A percentile compares a stretch with the other conserved stretches of the same genome.
phyloP scores from a whole-genome alignment of 176 grass and related monocot species.

The Puccinellia tenuiflora region DNA sequence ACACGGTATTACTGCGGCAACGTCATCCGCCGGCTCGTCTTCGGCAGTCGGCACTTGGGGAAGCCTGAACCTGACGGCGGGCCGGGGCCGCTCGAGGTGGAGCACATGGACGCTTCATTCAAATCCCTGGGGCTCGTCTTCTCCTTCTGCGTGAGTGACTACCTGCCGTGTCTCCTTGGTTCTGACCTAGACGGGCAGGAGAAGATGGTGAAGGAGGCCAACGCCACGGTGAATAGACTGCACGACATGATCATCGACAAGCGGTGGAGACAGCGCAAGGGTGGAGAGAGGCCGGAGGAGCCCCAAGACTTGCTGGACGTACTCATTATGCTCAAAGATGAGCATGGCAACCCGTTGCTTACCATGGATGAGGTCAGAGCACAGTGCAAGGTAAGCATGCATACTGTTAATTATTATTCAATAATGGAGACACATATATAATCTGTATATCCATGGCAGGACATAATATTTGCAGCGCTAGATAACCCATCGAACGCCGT shows the following conservation, averaged over 20 bases:
- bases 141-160: constrained; percentile 42
- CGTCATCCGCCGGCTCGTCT: constrained; percentile 28
- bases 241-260: constrained; percentile 33
- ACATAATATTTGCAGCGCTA: background rate
- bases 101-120: too few relatives aligned
- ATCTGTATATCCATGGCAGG: too few relatives aligned
- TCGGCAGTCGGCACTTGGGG: constrained; percentile 24
- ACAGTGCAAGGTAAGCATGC: background rate
- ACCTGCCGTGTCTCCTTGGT: constrained; percentile 30
- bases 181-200: constrained; percentile 39
- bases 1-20: constrained; percentile 33
- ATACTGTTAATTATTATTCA: too few relatives aligned
- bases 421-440: too few relatives aligned
- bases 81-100: too few relatives aligned
- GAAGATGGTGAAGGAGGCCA: constrained; percentile 11
- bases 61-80: constrained; percentile 16
- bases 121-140: constrained; percentile 11
- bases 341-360: background rate
- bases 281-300: background rate
- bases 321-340: background rate
- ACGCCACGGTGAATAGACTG: background rate
- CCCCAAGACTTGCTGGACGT: constrained; percentile 17
- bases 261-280: constrained; percentile 22
- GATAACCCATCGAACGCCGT: constrained; percentile 28
- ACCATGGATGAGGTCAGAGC: constrained; percentile 18